These are phyloP conservation scores for Phoenix dactylifera DNA, from an alignment of 176 grass and related monocot species.

Conservation along the genomic window DNA sequence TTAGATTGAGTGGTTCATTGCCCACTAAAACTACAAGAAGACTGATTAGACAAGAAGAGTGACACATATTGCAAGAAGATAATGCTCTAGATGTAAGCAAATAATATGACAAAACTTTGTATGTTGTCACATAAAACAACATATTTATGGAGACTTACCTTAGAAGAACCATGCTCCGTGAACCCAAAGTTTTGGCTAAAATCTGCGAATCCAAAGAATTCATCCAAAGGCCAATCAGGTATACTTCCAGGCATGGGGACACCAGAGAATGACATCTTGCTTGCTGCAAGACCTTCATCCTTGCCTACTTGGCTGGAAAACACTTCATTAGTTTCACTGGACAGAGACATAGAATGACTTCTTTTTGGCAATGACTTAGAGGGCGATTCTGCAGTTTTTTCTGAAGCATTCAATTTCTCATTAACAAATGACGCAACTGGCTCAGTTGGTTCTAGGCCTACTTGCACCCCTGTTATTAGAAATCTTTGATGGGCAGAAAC, in stretches of 20 bases:
- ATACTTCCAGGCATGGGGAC: conserved; percentile 31
- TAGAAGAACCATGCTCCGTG: conserved; percentile 55
- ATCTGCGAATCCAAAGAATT: conserved; percentile 59
- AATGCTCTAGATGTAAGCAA: too few relatives aligned
- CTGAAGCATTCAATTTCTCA: conserved; percentile 8
- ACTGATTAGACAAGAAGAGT: too few relatives aligned
- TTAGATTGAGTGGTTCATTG: too few relatives aligned
- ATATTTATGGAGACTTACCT: conserved; percentile 28
- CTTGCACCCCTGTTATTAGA: conserved; percentile 90
- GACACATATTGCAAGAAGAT: too few relatives aligned
- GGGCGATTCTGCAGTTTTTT: conserved; percentile 17
- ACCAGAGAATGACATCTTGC: conserved; percentile 32
- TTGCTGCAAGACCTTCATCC: conserved; percentile 10
- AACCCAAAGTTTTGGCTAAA: conserved; percentile 48
- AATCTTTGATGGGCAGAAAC: conserved; percentile 80
- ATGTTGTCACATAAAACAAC: too few relatives aligned
- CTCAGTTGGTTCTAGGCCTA: conserved; percentile 40
- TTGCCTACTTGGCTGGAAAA: conserved; percentile 36
- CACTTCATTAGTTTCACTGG: conserved; percentile 16
- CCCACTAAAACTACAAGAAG: too few relatives aligned
- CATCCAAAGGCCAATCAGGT: conserved; percentile 61
- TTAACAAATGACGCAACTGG: conserved; percentile 33
- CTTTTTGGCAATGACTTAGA: conserved; percentile 21
- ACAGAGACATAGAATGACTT: conserved; percentile 12
- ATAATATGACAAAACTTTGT: too few relatives aligned